Evolutionary conservation across 306 rosid species (phyloP).

Genomic region (Sicyos edulis): DNA sequence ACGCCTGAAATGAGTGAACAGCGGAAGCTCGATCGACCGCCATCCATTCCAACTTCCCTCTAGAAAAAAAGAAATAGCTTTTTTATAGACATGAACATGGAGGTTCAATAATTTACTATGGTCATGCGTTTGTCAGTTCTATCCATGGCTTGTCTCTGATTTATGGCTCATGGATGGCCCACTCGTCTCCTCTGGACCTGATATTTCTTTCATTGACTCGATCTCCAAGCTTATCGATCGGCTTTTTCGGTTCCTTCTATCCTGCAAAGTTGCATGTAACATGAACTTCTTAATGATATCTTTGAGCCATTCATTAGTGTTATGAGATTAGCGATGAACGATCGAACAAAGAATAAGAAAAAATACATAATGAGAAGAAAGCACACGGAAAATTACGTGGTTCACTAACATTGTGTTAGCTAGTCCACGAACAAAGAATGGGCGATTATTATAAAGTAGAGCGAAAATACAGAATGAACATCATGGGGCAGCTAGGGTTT

Average conservation of each 20-base stretch:
- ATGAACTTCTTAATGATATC: background rate
- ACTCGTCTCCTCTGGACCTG: constrained; percentile 42
- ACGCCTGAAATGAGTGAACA: too few species aligned
- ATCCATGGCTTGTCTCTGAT: constrained; percentile 38
- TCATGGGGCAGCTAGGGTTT: too few species aligned
- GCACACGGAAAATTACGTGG: too few species aligned
- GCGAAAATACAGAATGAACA: too few species aligned
- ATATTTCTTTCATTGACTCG: constrained; percentile 51
- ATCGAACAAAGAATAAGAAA: too few species aligned
- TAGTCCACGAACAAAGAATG: too few species aligned
- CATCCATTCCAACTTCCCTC: background rate
- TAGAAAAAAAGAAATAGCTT: background rate
- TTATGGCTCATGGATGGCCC: constrained; percentile 38
- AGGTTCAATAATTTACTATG: constrained; percentile 14
- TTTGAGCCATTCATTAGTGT: background rate
- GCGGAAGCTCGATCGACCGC: too few species aligned
- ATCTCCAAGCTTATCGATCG: constrained; percentile 65
- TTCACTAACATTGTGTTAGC: too few species aligned
- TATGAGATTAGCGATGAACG: too few species aligned
- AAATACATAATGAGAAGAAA: too few species aligned
- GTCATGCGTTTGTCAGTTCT: constrained; percentile 26
- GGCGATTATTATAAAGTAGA: too few species aligned
- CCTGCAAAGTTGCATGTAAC: constrained; percentile 34
- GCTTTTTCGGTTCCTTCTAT: constrained; percentile 76
- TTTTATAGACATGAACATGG: constrained; percentile 12